Evolutionary conservation across 1,284 basidiomycete genomes (phyloP).

Genomic region (Ceratobasidium theobromae): DNA sequence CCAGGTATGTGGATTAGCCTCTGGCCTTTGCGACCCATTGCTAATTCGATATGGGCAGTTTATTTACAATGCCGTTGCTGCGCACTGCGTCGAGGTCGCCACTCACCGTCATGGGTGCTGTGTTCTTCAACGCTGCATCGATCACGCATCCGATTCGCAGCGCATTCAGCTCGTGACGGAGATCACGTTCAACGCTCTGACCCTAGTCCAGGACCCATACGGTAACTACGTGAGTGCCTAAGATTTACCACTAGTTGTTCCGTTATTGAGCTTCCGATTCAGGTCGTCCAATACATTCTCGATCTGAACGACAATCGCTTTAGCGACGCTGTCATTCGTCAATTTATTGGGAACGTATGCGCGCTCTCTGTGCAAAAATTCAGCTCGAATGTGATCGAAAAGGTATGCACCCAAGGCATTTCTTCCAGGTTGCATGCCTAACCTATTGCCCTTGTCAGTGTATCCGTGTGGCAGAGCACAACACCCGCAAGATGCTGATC

Average conservation of each 20-base stretch:
- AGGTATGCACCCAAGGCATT: constrained; percentile 51
- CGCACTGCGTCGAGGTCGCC: constrained; percentile 98
- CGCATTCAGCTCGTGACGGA: constrained; percentile 97
- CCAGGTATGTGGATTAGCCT: constrained; percentile 57
- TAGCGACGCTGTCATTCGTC: constrained; percentile 95
- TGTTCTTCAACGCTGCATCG: constrained; percentile 97
- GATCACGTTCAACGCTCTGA: constrained; percentile 98
- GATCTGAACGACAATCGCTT: constrained; percentile 98
- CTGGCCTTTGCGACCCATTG: too few species aligned
- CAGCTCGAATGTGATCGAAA: constrained; percentile 93
- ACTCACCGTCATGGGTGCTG: constrained; percentile 99
- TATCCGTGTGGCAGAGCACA: constrained; percentile 95
- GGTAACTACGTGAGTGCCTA: constrained; percentile 79
- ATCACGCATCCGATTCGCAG: constrained; percentile 96
- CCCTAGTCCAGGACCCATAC: constrained; percentile 98
- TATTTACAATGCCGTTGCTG: constrained; percentile 99
- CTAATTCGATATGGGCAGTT: too few species aligned
- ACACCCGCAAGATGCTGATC: constrained; percentile 90
- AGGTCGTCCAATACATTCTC: constrained; percentile 96
- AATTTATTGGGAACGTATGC: constrained; percentile 97
- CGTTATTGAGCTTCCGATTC: constrained; percentile 19
- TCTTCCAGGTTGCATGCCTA: constrained; percentile 13
- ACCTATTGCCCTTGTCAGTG: constrained; percentile 63
- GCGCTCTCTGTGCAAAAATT: constrained; percentile 98
- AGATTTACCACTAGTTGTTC: not conserved